Percentiles rank a stretch among this genome's conserved stretches.
These are phyloP conservation scores for Dactylellina haptotyla DNA, from an alignment of 2,329 filamentous ascomycete genomes.

Conservation along the genomic window DNA sequence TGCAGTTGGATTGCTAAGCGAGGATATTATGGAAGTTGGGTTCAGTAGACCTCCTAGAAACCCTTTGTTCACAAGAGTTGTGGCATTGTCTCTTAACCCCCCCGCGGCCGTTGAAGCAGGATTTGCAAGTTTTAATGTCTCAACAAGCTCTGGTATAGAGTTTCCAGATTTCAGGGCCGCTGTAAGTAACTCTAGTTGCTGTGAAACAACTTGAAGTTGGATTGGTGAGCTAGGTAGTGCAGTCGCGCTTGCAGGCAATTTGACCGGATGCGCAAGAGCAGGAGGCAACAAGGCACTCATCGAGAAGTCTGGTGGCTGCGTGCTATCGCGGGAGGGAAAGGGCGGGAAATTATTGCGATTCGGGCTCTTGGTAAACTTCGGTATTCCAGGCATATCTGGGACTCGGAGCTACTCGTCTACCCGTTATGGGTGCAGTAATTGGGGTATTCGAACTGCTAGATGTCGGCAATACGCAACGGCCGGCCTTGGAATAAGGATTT, in stretches of 20 bases:
- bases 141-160: conserved; percentile 17
- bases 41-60: conserved; percentile 21
- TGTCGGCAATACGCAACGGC: too few species aligned
- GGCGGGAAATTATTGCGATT: conserved; percentile 19
- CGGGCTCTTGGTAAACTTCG: conserved; percentile 12
- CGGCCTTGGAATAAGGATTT: too few species aligned
- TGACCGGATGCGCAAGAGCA: conserved; percentile 18
- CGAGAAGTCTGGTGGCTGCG: background rate
- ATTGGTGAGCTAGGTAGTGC: background rate
- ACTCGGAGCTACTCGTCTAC: background rate
- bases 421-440: too few species aligned
- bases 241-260: conserved; percentile 28
- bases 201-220: conserved; percentile 17
- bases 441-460: too few species aligned
- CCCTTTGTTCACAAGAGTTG: conserved; percentile 7
- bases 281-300: conserved; percentile 11
- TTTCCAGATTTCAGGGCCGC: conserved; percentile 25
- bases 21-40: background rate
- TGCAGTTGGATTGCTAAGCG: conserved; percentile 16
- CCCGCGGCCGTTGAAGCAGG: background rate
- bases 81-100: background rate
- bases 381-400: conserved; percentile 31
- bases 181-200: conserved; percentile 24
- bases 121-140: conserved; percentile 8
- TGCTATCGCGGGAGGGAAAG: conserved; percentile 1